Evolutionary conservation across 371 early-diverging fungal genomes (phyloP), one percentile per base, ranked within the genome.

Genomic region (Spraguea lophii): DNA sequence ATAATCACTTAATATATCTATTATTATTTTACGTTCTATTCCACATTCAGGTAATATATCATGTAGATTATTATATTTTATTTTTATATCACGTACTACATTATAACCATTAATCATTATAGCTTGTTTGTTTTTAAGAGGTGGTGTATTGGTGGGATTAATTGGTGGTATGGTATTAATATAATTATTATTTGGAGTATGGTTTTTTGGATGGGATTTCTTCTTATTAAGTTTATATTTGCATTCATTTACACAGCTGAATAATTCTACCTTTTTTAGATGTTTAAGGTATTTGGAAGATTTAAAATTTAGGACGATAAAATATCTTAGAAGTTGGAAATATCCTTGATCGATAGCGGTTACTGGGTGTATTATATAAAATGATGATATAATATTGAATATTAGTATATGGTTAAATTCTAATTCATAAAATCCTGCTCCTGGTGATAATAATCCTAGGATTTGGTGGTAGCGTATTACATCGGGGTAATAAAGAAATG

Each of bases 1-100:
- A 46, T 46, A 62, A 46, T 62, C 62, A 20, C 43, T 42, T 17
- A 62, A 25, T 3, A 62, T 25, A 39, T 62, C 62, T 17, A 62
- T 43, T 12, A 46, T 15, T 15, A 46, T 38, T 27, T 57, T 62
- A 37, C 54, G 51, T 16, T 62, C 57, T 16, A 35, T 37, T 21
- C 25, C 35, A 2, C 3, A 9, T 25, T 19, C 25, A 7, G 24
- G 6, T 20, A 12, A 35, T 4, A 24, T 37, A n/a, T 15, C 22
- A n/a, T 37, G n/a, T n/a, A n/a, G n/a, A n/a, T n/a, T n/a, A n/a
- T n/a, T n/a, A n/a, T n/a, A n/a, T n/a, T n/a, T n/a, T n/a, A n/a
- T n/a, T n/a, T n/a, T n/a, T n/a, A n/a, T n/a, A n/a, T n/a, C n/a
- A n/a, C n/a, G n/a, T n/a, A n/a, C n/a, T n/a, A n/a, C n/a, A n/a